Base-by-base conservation (phyloP, 73 alveolate genomes). In the Paramecium pentaurelia region DNA sequence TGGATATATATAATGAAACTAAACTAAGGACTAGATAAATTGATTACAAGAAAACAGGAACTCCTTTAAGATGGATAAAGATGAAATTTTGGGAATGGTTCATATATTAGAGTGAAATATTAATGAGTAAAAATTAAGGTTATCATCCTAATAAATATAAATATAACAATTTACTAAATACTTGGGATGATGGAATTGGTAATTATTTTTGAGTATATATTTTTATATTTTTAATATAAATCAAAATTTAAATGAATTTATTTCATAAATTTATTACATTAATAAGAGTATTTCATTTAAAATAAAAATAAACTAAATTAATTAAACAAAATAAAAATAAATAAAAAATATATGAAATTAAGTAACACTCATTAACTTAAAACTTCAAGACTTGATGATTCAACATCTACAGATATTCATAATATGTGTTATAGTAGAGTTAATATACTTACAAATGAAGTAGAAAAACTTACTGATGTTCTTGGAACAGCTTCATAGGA, bases 91-190 rank as follows among this genome's bases (percentile, higher is more conserved):
- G 94, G 94, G 90, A 88, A 11, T 71, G 75, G 64, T 88, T 88
- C 36, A 70, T 88, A 14, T 88, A 88, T 47, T 71, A 58, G 71
- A 88, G 94, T 88, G 94, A 88, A 70, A 70, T 80, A 16, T 38
- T 88, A 7, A 88, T 88, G 94, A 88, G 94, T 88, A 88, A 88
- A 44, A 88, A 88, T 36, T 37, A 88, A 70, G 80, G 88, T 10
- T 38, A 58, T 60, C 90, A 80, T 68, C 87, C 64, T 12, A 18
- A 16, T 38, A 77, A 77, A 40, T 77, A 77, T 71, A 71, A 71
- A 34, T 71, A 71, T 14, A 71, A 71, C 32, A 32, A 71, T 7
- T 34, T 71, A 30, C 20, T 32, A 22, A 32, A 71, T 11, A 34
- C 58, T 32, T 71, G 86, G 86, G 86, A 71, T 71, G 86, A 71